Conservation (phyloP, 2,329 filamentous ascomycete species). For the Blastomyces parvus region DNA sequence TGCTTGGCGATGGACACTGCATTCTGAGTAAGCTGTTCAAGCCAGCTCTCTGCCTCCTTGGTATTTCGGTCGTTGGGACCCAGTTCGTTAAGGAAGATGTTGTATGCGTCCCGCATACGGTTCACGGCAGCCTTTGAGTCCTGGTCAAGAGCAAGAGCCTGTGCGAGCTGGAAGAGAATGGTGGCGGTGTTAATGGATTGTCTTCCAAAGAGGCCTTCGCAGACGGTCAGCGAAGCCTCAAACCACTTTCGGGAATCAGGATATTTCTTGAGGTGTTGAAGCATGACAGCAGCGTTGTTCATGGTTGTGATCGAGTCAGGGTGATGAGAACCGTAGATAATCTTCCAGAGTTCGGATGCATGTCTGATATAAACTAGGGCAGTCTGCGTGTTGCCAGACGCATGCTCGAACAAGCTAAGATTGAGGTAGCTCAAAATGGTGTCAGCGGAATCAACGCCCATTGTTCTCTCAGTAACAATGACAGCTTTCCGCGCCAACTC, state of each 20-base stretch:
- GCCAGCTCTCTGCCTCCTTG: conserved; percentile 93
- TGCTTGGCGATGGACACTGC: conserved; percentile 92
- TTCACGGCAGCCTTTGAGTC: conserved; percentile 85
- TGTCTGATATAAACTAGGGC: conserved; percentile 87
- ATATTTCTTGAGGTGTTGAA: conserved; percentile 90
- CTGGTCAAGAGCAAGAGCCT: conserved; percentile 89
- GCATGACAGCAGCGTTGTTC: conserved; percentile 98
- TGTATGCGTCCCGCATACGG: conserved; percentile 94
- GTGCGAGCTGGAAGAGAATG: conserved; percentile 91
- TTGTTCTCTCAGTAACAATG: conserved; percentile 86
- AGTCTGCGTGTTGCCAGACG: conserved; percentile 75
- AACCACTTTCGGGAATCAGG: conserved; percentile 95
- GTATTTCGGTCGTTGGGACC: conserved; percentile 92
- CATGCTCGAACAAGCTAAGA: conserved; percentile 86
- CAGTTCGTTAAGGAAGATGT: conserved; percentile 81
- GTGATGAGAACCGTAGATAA: conserved; percentile 88
- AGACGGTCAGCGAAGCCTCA: conserved; percentile 80
- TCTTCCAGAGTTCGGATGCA: conserved; percentile 89
- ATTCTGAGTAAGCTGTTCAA: conserved; percentile 91
- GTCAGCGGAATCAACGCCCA: conserved; percentile 87
- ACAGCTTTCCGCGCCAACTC: conserved; percentile 94
- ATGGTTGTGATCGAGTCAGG: conserved; percentile 97
- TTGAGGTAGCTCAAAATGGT: conserved; percentile 95
- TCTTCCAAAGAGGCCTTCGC: conserved; percentile 80
- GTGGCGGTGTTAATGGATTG: conserved; percentile 89